Conservation (phyloP, 2,329 filamentous ascomycete species). For the Coniochaeta sp. region DNA sequence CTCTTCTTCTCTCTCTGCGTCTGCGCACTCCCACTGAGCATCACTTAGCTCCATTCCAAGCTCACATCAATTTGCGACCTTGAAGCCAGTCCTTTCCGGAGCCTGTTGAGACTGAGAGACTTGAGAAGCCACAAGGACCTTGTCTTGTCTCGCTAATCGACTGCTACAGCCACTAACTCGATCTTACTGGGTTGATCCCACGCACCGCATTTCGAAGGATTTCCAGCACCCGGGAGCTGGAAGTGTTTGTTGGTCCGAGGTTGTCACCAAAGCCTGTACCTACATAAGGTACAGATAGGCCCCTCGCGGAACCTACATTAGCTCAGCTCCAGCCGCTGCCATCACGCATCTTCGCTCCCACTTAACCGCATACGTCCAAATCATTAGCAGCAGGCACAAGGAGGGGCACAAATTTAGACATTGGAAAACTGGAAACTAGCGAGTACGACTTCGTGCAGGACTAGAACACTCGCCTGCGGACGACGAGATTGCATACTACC, state of each 20-base stretch:
- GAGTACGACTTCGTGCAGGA: neutral
- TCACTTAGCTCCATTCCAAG: neutral
- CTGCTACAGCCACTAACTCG: neutral
- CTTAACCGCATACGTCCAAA: neutral
- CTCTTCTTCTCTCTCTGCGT: neutral
- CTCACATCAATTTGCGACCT: neutral
- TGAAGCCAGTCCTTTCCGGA: neutral
- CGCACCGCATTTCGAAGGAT: neutral
- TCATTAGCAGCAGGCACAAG: neutral
- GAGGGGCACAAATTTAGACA: neutral
- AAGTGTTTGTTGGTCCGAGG: neutral
- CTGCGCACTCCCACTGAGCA: no score
- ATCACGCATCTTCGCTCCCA: neutral
- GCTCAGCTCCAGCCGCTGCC: neutral
- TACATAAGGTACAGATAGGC: neutral
- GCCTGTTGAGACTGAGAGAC: neutral
- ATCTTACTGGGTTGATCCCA: neutral
- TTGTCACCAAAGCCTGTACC: neutral
- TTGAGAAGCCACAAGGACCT: neutral
- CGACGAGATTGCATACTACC: neutral
- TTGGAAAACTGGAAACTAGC: neutral
- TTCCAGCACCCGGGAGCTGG: neutral
- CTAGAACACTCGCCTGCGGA: neutral
- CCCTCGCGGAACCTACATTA: neutral
- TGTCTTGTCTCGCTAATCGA: conserved; percentile 1